phyloP scores from a whole-genome alignment of 805 yeast species.

The Osmozyma mogii region DNA sequence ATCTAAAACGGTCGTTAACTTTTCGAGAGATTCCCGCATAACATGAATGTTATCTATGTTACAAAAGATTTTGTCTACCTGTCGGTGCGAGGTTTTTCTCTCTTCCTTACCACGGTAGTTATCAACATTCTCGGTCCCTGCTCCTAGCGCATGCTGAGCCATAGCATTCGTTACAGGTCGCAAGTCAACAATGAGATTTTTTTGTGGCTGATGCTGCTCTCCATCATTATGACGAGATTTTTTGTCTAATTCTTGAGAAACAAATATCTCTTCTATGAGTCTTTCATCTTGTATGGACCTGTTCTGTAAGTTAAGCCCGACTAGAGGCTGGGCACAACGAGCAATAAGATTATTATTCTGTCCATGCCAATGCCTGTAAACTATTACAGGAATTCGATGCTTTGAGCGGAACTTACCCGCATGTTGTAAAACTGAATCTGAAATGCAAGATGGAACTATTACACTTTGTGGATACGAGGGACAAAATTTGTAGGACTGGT shows the following conservation, averaged over 20 bases:
- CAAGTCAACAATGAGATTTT: constrained; percentile 76
- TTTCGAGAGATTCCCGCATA: constrained; percentile 75
- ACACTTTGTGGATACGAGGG: constrained; percentile 65
- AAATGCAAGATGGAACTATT: constrained; percentile 66
- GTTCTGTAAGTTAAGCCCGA: constrained; percentile 73
- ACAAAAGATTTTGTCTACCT: constrained; percentile 64
- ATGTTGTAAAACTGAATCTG: constrained; percentile 76
- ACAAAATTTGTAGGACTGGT: constrained; percentile 58
- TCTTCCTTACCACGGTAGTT: constrained; percentile 46
- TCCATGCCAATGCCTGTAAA: constrained; percentile 55
- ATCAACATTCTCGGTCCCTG: constrained; percentile 94
- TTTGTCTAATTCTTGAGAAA: constrained; percentile 39
- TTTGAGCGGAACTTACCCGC: constrained; percentile 85
- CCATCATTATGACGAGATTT: constrained; percentile 14
- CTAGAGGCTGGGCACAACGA: constrained; percentile 87
- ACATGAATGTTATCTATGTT: constrained; percentile 95
- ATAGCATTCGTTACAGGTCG: constrained; percentile 91
- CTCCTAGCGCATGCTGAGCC: constrained; percentile 95
- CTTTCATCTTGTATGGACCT: constrained; percentile 90
- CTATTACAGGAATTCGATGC: constrained; percentile 71
- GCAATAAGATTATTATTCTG: constrained; percentile 71
- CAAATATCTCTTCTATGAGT: constrained; percentile 65
- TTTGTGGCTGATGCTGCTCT: constrained; percentile 28
- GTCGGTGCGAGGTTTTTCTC: constrained; percentile 10
- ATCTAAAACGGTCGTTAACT: constrained; percentile 52